These are phyloP conservation scores for Cryptococcus amylolentus DNA, from an alignment of 1,284 basidiomycete genomes.

Conservation along the genomic window DNA sequence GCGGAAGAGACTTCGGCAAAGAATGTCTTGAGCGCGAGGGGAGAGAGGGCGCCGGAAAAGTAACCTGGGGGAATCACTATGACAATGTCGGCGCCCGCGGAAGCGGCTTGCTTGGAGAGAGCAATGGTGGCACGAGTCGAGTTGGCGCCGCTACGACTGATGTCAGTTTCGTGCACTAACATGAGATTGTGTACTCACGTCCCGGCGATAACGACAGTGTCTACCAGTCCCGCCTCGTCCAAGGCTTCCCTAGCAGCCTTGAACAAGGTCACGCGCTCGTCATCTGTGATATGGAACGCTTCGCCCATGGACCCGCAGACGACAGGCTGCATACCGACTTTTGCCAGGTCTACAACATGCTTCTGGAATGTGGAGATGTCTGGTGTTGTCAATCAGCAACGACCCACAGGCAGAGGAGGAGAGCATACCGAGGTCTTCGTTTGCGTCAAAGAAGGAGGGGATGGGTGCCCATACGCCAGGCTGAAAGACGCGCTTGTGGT, in stretches of 20 bases:
- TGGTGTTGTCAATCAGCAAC: slow-evolving; percentile 51
- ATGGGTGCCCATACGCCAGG: slow-evolving; percentile 80
- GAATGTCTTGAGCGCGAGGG: slow-evolving; percentile 69
- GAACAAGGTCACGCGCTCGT: slow-evolving; percentile 68
- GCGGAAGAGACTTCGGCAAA: slow-evolving; percentile 71
- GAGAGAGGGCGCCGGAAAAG: slow-evolving; percentile 69
- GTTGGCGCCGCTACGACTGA: slow-evolving; percentile 57
- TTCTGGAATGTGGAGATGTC: slow-evolving; percentile 68
- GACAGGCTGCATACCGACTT: slow-evolving; percentile 70
- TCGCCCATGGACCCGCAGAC: slow-evolving; percentile 62
- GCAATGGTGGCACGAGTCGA: slow-evolving; percentile 77
- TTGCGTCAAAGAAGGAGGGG: slow-evolving; percentile 74
- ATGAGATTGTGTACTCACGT: slow-evolving; percentile 51
- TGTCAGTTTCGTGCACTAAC: background rate
- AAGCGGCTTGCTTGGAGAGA: slow-evolving; percentile 67
- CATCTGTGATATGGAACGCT: slow-evolving; percentile 71
- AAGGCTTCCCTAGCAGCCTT: slow-evolving; percentile 67
- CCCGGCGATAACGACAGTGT: slow-evolving; percentile 72
- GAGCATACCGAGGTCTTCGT: slow-evolving; percentile 73
- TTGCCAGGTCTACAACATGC: slow-evolving; percentile 69
- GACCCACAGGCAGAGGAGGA: background rate
- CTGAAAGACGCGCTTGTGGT: slow-evolving; percentile 57
- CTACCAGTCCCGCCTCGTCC: slow-evolving; percentile 60
- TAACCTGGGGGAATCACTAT: slow-evolving; percentile 83
- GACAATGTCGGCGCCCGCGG: slow-evolving; percentile 74